These are phyloP conservation scores for Agaricus sinodeliciosus DNA, from an alignment of 768 basidiomycete genomes.

Conservation along the genomic window DNA sequence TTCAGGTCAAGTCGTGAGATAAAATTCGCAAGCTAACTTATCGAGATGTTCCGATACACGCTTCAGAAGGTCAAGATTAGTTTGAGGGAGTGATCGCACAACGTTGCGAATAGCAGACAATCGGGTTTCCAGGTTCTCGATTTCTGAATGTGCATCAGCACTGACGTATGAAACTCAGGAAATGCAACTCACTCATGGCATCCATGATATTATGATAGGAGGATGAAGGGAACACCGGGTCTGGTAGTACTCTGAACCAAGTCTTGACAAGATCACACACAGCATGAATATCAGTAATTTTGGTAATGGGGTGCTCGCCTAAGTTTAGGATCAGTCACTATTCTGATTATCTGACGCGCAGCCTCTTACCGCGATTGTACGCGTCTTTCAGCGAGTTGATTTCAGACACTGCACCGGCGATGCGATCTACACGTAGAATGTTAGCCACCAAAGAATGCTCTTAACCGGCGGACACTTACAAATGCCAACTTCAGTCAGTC, in stretches of 20 bases:
- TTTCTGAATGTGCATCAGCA: constrained; percentile 33
- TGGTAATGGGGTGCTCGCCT: constrained; percentile 51
- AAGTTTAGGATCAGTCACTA: not conserved
- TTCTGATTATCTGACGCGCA: not conserved
- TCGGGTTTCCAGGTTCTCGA: constrained; percentile 64
- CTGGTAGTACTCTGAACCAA: constrained; percentile 80
- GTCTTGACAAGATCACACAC: constrained; percentile 80
- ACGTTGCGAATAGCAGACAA: constrained; percentile 58
- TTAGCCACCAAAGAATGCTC: not conserved
- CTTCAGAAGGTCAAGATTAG: constrained; percentile 73
- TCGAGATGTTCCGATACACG: constrained; percentile 83
- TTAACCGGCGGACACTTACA: constrained; percentile 42
- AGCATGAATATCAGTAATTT: constrained; percentile 69
- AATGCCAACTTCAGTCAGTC: constrained; percentile 76
- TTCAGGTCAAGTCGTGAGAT: not conserved
- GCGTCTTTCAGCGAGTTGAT: constrained; percentile 66
- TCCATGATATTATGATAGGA: constrained; percentile 66
- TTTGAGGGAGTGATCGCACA: constrained; percentile 61
- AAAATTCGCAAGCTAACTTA: constrained; percentile 32
- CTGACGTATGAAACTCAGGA: not conserved
- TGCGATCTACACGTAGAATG: constrained; percentile 50
- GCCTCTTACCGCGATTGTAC: constrained; percentile 56
- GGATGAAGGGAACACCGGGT: constrained; percentile 66
- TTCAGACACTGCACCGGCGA: constrained; percentile 69
- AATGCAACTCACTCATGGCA: constrained; percentile 51